Percentiles rank a stretch among this genome's conserved stretches.
Conservation (phyloP, 768 basidiomycete genomes). For the Cubamyces lactineus region DNA sequence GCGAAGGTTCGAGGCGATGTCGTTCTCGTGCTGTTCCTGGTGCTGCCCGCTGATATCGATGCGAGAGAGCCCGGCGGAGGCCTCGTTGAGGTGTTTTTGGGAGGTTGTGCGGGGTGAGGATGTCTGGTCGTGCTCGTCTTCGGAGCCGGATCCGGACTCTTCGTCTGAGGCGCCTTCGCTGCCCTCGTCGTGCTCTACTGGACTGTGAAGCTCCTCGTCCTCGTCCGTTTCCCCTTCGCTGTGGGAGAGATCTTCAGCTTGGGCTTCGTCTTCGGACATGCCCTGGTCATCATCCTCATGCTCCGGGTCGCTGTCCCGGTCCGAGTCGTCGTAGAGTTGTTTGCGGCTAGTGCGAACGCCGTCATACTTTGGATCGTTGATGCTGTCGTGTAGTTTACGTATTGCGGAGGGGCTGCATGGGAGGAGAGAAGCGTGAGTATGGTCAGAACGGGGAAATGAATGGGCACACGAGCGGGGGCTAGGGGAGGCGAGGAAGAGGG, state of each 20-base stretch:
- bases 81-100: conserved; percentile 11
- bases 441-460: conserved; percentile 1
- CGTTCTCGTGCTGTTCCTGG: conserved; percentile 36
- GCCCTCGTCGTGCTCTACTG: conserved; percentile 27
- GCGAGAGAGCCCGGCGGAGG: conserved; percentile 7
- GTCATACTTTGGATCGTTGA: conserved; percentile 80
- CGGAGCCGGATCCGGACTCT: conserved; percentile 11
- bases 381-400: conserved; percentile 62
- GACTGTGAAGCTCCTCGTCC: conserved; percentile 23
- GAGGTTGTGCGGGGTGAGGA: conserved; percentile 9
- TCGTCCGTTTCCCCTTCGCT: conserved; percentile 18
- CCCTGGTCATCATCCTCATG: conserved; percentile 30
- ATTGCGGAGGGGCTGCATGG: conserved; percentile 65
- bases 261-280: conserved; percentile 13
- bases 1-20: conserved; percentile 56
- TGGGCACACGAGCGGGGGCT: conserved; percentile 3
- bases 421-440: conserved; percentile 3
- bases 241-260: not conserved
- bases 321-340: conserved; percentile 49
- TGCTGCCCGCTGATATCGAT: conserved; percentile 3
- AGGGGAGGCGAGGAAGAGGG: not conserved
- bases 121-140: conserved; percentile 27
- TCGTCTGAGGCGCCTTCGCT: conserved; percentile 22
- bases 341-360: conserved; percentile 67
- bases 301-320: conserved; percentile 26